Base-by-base conservation (phyloP, 176 grass and related monocot genomes). In the Alopecurus myosuroides region DNA sequence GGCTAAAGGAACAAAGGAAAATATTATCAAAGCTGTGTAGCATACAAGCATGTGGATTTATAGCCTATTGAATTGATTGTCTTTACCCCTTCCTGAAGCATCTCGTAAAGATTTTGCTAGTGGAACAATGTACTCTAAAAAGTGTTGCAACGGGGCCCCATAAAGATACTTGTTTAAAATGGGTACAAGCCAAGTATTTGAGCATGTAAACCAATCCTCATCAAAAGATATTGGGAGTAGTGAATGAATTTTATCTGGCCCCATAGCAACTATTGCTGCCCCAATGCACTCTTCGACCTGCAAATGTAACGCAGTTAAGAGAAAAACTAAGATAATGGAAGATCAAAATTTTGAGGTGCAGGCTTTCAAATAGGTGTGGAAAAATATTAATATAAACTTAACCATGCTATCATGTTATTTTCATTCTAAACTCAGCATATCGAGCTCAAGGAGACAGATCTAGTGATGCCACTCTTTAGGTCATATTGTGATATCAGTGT, bases 221-320 rank as follows among this genome's bases (percentile, higher is more conserved):
- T 94, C 78, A 84, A 98, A 83, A 85, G 81, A 65, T 86, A 95
- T 76, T 81, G 91, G 96, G 70, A 98, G 51, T 41, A 95, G 31
- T 19, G 85, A 92, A 87, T 94, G 71, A 48, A 94, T 81, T 86
- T 98, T 95, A 77, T 90, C 93, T 45, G 87, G 85, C 74, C 96
- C 96, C 80, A 98, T 87, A 85, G 93, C 80, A 89, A 92, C 65
- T 56, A 94, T 76, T 81, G 93, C 96, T 81, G 87, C 92, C 62
- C 93, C 96, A 85, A 98, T 81, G 77, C 96, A 95, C 84, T 98
- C 91, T 50, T 87, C 83, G 89, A 98, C 76, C 93, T 98, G 81
- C 81, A 89, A 45, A 80, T 15, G 40, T 64, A 15, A 87, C 46
- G 89, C 17, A 70, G 31, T 37, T 85, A 45, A 82, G 80, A 29